Evolutionary conservation across 305 asterid genomes (phyloP).

Genomic region (Solanum hybrid): DNA sequence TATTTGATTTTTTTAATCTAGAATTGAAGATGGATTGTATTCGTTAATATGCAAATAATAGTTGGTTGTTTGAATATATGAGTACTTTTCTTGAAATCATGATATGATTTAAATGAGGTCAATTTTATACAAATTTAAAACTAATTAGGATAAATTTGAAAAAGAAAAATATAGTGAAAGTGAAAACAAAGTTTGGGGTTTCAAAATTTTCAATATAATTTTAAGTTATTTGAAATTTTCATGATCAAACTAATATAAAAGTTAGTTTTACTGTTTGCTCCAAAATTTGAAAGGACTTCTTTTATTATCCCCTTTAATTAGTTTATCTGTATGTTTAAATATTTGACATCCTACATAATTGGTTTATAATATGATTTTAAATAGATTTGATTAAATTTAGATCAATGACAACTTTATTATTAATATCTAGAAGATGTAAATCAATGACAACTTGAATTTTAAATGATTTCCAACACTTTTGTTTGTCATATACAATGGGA

Average conservation of each 20-base stretch:
- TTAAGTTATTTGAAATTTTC: not conserved
- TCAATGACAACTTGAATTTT: not conserved
- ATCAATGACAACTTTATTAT: not conserved
- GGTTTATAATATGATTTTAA: not conserved
- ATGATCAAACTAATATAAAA: not conserved
- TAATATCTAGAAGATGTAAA: not conserved
- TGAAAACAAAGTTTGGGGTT: not conserved
- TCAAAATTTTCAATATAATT: not conserved
- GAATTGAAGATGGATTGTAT: not conserved
- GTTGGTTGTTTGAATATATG: not conserved
- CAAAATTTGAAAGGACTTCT: not conserved
- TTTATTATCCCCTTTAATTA: not conserved
- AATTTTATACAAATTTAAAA: not conserved
- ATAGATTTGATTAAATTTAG: not conserved
- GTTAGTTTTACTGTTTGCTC: not conserved
- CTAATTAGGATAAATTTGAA: not conserved
- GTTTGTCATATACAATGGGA: not conserved
- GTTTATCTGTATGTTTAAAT: not conserved
- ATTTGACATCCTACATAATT: not conserved
- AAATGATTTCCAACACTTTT: not conserved
- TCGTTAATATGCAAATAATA: not conserved
- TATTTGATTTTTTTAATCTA: not conserved
- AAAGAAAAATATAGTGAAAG: not conserved
- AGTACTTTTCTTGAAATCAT: not conserved
- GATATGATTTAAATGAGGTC: not conserved